Conservation (phyloP, 352 stramenopile species). For the Pythium pyrilobum region DNA sequence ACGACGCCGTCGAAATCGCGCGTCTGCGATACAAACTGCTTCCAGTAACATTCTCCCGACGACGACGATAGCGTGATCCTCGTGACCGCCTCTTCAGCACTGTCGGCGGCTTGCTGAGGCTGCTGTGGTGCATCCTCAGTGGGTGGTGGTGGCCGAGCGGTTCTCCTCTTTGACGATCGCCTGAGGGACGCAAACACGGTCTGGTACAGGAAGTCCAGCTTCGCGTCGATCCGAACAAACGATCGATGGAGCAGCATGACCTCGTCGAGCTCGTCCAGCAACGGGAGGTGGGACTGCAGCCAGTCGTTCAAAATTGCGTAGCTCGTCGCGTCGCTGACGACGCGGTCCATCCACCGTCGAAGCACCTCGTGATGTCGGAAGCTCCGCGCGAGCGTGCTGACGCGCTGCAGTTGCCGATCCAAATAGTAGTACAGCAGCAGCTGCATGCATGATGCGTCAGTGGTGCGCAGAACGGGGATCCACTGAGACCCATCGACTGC, state of each 20-base stretch:
- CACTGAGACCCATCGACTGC: slow-evolving; percentile 38
- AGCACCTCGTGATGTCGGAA: slow-evolving; percentile 42
- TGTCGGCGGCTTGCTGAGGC: background rate
- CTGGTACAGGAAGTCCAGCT: slow-evolving; percentile 40
- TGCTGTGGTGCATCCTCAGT: background rate
- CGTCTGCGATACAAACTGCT: slow-evolving; percentile 14
- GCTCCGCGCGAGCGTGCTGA: slow-evolving; percentile 46
- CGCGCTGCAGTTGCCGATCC: slow-evolving; percentile 42
- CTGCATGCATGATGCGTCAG: slow-evolving; percentile 22
- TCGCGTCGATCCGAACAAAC: slow-evolving; percentile 64
- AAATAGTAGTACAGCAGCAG: slow-evolving; percentile 59
- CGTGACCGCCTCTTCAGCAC: background rate
- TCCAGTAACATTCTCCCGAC: slow-evolving; percentile 12
- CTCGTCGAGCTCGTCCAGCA: slow-evolving; percentile 50
- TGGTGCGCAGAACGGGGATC: slow-evolving; percentile 46
- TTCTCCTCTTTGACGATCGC: background rate
- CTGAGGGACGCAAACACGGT: slow-evolving; percentile 31
- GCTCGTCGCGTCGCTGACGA: slow-evolving; percentile 37
- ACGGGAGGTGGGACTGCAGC: slow-evolving; percentile 35
- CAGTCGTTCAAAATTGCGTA: slow-evolving; percentile 72
- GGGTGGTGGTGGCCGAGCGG: background rate
- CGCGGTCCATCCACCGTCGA: slow-evolving; percentile 34
- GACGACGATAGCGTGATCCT: slow-evolving; percentile 8
- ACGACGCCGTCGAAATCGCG: background rate
- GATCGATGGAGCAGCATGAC: slow-evolving; percentile 41